Conservation (phyloP, 495 filamentous ascomycete genomes). For the Talaromyces nanjingensis region DNA sequence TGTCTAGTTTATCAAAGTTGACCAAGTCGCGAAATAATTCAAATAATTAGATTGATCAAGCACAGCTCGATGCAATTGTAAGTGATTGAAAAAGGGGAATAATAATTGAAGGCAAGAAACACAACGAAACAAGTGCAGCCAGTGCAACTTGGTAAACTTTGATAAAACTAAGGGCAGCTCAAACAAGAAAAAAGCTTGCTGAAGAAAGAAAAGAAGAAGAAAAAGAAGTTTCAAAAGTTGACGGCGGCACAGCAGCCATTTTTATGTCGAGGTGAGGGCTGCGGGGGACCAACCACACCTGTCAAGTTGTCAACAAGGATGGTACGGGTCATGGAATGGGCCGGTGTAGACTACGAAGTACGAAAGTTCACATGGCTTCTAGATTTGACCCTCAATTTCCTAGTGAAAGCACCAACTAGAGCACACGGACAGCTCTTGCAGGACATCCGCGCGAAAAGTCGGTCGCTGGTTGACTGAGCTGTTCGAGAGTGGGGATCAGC, state of each 20-base stretch:
- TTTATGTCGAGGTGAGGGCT: conserved; percentile 16
- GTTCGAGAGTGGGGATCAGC: not conserved
- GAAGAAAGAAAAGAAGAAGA: conserved; percentile 51
- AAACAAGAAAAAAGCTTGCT: conserved; percentile 68
- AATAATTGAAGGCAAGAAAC: conserved; percentile 43
- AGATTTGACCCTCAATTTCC: not conserved
- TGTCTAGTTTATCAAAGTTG: conserved; percentile 14
- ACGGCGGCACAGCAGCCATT: conserved; percentile 32
- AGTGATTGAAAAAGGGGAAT: conserved; percentile 18
- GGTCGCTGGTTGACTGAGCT: conserved; percentile 5
- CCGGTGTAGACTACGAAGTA: not conserved
- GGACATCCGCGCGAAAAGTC: conserved; percentile 7
- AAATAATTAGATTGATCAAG: conserved; percentile 22
- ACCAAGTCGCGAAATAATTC: conserved; percentile 15
- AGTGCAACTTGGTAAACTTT: conserved; percentile 41
- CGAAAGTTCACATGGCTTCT: conserved; percentile 1
- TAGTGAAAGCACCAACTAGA: not conserved
- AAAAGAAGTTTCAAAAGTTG: conserved; percentile 21
- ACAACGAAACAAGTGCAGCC: conserved; percentile 41
- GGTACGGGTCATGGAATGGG: not conserved
- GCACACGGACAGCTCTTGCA: conserved; percentile 4
- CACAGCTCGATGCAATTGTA: conserved; percentile 34
- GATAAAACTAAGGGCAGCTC: conserved; percentile 46
- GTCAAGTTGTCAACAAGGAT: not conserved
- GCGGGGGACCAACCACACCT: conserved; percentile 3